Base-by-base conservation (phyloP, 108 stramenopile genomes). In the Cyclotella sp. region DNA sequence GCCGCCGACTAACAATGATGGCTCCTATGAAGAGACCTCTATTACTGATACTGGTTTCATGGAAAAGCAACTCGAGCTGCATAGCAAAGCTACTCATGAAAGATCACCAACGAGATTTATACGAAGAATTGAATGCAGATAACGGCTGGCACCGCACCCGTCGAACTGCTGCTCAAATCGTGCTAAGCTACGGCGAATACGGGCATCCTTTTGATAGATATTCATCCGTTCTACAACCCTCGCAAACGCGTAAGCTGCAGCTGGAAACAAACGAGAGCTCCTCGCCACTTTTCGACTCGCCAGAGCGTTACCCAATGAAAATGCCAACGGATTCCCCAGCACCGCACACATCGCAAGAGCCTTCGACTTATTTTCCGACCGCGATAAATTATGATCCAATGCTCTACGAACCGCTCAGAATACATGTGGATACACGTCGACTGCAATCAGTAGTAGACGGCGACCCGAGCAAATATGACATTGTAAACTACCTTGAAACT, bases 391-490 rank as follows among this genome's bases (percentile, higher is more conserved):
- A 57, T 21, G 73, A 75, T 65, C 27, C 61, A 11, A 21, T 40
- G 14, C 21, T 53, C 1, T 75, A 75, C 39, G 44, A 57, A 21
- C 74, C 74, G 0, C 42, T 75, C 30, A 27, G 74, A 58, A 75
- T 75, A 55, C 15, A 59, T n/a, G 40, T 75, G 22, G 74, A 75
- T 39, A 34, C 24, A 15, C 42, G 27, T 9, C 54, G 44, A 51
- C 44, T 75, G 4, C 13, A 66, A 46, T 27, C 28, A 45, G 8
- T 59, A 26, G 60, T 62, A 1, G 34, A 46, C 18, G 18, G 6
- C 28, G 53, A 75, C 42, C 43, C 64, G 1, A 19, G 28, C 3
- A 52, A 27, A 27, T 75, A 63, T 47, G 28, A 39, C 24, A 18
- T 75, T 13, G 29, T 67, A 15, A 30, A 44, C 19, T 58, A 75